These are phyloP conservation scores for Tephrocybe sp. DNA, from an alignment of 768 basidiomycete genomes.

Conservation along the genomic window DNA sequence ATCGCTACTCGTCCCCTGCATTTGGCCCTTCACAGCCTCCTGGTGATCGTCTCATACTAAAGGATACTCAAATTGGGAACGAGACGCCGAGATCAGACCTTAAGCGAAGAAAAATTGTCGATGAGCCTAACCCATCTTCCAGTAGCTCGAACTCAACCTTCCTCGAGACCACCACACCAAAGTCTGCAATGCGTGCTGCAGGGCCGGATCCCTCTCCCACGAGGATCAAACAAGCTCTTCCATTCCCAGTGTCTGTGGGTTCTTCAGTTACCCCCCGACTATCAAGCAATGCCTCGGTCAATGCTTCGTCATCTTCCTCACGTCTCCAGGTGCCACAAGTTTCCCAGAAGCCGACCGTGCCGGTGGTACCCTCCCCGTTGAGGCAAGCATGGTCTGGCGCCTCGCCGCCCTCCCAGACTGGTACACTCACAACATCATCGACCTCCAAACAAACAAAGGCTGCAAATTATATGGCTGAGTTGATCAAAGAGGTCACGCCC, in stretches of 20 bases:
- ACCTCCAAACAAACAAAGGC: constrained; percentile 57
- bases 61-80: constrained; percentile 32
- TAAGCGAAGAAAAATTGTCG: constrained; percentile 62
- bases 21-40: constrained; percentile 57
- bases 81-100: constrained; percentile 43
- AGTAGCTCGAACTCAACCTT: constrained; percentile 23
- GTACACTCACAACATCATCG: constrained; percentile 27
- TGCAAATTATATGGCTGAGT: constrained; percentile 64
- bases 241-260: constrained; percentile 32
- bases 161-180: constrained; percentile 14
- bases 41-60: constrained; percentile 34
- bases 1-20: constrained; percentile 71
- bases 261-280: constrained; percentile 27
- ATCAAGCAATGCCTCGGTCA: constrained; percentile 17
- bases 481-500: constrained; percentile 70
- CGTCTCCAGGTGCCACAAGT: constrained; percentile 41
- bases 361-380: constrained; percentile 70
- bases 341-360: constrained; percentile 51
- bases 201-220: constrained; percentile 34
- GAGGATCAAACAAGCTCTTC: constrained; percentile 26
- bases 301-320: constrained; percentile 24
- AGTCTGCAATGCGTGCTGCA: constrained; percentile 27
- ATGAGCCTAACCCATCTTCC: constrained; percentile 34
- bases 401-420: constrained; percentile 34
- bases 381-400: constrained; percentile 67